phyloP scores from a whole-genome alignment of 2,329 filamentous ascomycete genomes.

The Aspergillus sp. region DNA sequence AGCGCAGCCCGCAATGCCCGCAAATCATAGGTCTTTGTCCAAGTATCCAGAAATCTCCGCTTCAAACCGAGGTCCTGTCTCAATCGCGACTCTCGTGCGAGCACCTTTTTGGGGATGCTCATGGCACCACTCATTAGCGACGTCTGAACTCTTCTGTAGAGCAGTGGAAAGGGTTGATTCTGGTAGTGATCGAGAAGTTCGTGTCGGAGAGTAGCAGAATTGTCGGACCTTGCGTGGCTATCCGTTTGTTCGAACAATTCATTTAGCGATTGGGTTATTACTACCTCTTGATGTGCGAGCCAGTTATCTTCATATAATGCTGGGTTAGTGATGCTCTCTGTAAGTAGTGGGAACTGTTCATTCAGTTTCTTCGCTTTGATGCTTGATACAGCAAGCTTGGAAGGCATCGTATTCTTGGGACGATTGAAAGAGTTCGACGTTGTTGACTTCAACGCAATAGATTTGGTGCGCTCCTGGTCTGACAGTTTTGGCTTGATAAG shows the following conservation, averaged over 20 bases:
- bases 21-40: slow-evolving; percentile 52
- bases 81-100: slow-evolving; percentile 41
- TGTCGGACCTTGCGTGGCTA: slow-evolving; percentile 12
- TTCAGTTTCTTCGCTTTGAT: slow-evolving; percentile 18
- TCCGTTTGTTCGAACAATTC: slow-evolving; percentile 42
- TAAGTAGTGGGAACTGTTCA: slow-evolving; percentile 46
- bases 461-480: background rate
- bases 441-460: slow-evolving; percentile 8
- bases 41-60: slow-evolving; percentile 51
- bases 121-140: slow-evolving; percentile 54
- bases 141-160: slow-evolving; percentile 53
- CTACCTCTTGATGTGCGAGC: slow-evolving; percentile 56
- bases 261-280: slow-evolving; percentile 56
- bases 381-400: slow-evolving; percentile 28
- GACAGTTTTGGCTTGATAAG: background rate
- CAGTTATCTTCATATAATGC: slow-evolving; percentile 58
- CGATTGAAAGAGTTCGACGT: slow-evolving; percentile 8
- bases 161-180: slow-evolving; percentile 40
- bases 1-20: slow-evolving; percentile 45
- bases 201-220: slow-evolving; percentile 34
- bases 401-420: slow-evolving; percentile 15
- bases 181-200: slow-evolving; percentile 51
- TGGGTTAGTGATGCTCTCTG: slow-evolving; percentile 50
- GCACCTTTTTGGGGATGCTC: slow-evolving; percentile 48
- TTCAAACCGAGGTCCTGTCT: slow-evolving; percentile 53